Base-by-base conservation (phyloP, 257 asterid genomes). In the Mentha longifolia region DNA sequence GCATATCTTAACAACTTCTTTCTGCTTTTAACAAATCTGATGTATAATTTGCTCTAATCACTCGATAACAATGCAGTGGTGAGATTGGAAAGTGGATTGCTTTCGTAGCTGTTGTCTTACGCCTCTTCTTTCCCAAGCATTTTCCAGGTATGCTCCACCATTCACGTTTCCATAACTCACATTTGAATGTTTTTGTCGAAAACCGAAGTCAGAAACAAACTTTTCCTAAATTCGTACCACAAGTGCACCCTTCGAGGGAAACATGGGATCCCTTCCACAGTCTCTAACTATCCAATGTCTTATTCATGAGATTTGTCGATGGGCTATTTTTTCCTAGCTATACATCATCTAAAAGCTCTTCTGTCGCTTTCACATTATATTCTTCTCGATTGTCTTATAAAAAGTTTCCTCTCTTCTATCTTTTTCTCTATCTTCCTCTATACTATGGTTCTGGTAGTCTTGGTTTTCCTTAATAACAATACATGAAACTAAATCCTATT, bases 11-110 rank as follows among this genome's bases (percentile, higher is more conserved):
- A n/a, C n/a, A n/a, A n/a, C n/a, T n/a, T n/a, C n/a, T n/a, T 66
- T 47, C 25, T 17, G 15, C 68, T 31, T 58, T 14, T 47, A 63
- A 67, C 42, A 35, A 16, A 56, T 39, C n/a, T 1, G 63, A 72
- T 20, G n/a, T 47, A 10, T 43, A 12, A 58, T 9, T 47, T 2
- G 3, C n/a, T n/a, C n/a, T n/a, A 45, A 4, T 49, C 45, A 46
- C 14, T 68, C 69, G 39, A 52, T 63, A 25, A 58, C 42, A 20
- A 14, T 72, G 61, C 83, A 91, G 97, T 80, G 97, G 97, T 46
- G 91, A 91, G 67, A 19, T 91, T 13, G 97, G 96, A 46, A 87
- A 67, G 76, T 91, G 97, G 97, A 73, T 91, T 74, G 96, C 97
- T 17, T 52, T 91, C 10, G 51, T 91, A 4, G 86, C 86, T 15